Conservation (phyloP, 2,329 filamentous ascomycete species). For the Zymoseptoria brevis region DNA sequence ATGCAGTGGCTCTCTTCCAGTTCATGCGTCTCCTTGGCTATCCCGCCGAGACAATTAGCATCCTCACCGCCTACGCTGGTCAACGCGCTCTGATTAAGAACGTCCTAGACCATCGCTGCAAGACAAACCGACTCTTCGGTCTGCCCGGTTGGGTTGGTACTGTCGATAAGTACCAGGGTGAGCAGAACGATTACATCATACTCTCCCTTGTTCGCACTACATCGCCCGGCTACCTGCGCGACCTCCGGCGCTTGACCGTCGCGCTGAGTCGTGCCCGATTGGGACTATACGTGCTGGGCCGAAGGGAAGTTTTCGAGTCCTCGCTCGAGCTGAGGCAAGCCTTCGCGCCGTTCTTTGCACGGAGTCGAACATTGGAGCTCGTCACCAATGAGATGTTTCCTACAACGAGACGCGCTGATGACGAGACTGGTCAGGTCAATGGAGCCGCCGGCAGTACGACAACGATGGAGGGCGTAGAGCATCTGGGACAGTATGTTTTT, state of each 20-base stretch:
- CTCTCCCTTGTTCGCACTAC: constrained; percentile 85
- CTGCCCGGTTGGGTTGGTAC: constrained; percentile 84
- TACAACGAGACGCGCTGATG: constrained; percentile 46
- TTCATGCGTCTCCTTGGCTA: constrained; percentile 97
- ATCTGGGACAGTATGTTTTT: constrained; percentile 90
- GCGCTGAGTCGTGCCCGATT: constrained; percentile 86
- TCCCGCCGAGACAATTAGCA: constrained; percentile 72
- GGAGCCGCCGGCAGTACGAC: constrained; percentile 41
- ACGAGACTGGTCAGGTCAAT: constrained; percentile 29
- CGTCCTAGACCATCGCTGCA: constrained; percentile 75
- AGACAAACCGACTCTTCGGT: constrained; percentile 75
- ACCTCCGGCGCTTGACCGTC: constrained; percentile 87
- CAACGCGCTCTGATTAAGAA: constrained; percentile 83
- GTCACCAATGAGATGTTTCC: constrained; percentile 84
- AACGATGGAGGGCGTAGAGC: constrained; percentile 84
- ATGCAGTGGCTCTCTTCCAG: constrained; percentile 88
- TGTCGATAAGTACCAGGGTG: constrained; percentile 97
- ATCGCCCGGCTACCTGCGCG: constrained; percentile 82
- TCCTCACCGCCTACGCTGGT: constrained; percentile 88
- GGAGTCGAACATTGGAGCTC: constrained; percentile 59
- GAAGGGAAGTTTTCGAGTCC: constrained; percentile 77
- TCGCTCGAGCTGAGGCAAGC: constrained; percentile 82
- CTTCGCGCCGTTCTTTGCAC: constrained; percentile 69
- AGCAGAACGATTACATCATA: constrained; percentile 98
- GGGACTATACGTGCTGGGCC: constrained; percentile 85